A percentile compares a stretch with the other conserved stretches of the same genome.
Conservation (phyloP, 495 filamentous ascomycete genomes). For the Aspergillus diversus region DNA sequence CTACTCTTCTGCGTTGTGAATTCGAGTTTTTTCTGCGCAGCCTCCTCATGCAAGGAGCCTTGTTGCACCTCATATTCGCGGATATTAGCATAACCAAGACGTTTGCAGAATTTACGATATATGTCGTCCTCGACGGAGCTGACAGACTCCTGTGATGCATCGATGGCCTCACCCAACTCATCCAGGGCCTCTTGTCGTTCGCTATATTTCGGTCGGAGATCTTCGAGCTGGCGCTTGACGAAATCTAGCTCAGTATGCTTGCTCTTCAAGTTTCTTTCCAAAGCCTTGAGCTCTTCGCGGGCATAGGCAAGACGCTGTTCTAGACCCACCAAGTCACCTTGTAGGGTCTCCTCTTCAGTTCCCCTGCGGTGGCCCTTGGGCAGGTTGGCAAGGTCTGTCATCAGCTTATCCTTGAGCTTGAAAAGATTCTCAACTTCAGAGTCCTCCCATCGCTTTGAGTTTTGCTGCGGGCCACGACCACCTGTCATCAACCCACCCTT, state of each 20-base stretch:
- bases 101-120: conserved; percentile 83
- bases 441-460: conserved; percentile 85
- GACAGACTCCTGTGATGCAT: conserved; percentile 75
- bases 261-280: conserved; percentile 82
- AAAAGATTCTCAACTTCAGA: conserved; percentile 81
- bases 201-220: conserved; percentile 76
- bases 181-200: conserved; percentile 70
- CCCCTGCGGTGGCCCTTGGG: conserved; percentile 74
- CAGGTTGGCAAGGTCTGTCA: conserved; percentile 72
- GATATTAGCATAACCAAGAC: conserved; percentile 85
- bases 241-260: conserved; percentile 83
- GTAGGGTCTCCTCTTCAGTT: conserved; percentile 76
- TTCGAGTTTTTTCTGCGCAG: conserved; percentile 79
- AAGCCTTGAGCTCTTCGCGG: conserved; percentile 75
- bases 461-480: conserved; percentile 75
- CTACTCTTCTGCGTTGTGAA: conserved; percentile 83
- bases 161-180: conserved; percentile 64
- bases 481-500: conserved; percentile 98
- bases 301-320: conserved; percentile 73
- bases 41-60: conserved; percentile 86
- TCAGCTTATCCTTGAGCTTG: conserved; percentile 69
- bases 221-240: conserved; percentile 68
- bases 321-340: conserved; percentile 80
- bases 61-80: conserved; percentile 92
- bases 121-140: conserved; percentile 85